phyloP scores from a whole-genome alignment of 768 basidiomycete genomes.

The Phallus indusiatus region DNA sequence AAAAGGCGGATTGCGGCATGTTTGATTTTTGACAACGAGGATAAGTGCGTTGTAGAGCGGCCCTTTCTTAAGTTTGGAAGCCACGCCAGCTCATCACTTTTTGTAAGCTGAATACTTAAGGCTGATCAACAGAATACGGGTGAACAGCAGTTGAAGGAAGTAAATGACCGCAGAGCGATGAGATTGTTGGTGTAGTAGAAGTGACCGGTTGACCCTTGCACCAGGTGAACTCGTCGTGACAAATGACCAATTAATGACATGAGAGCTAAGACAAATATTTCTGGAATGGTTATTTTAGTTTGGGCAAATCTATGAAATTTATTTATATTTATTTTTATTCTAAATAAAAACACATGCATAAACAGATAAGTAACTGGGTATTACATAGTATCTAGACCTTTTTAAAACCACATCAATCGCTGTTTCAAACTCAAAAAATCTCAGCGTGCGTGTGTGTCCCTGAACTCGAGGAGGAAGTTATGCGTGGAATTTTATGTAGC shows the following conservation, averaged over 20 bases:
- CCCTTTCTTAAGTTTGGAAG: not conserved
- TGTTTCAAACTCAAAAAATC: not conserved
- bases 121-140: not conserved
- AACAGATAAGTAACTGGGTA: not conserved
- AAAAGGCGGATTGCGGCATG: not conserved
- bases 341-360: no score
- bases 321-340: no score
- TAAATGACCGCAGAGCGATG: not conserved
- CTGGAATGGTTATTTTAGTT: no score
- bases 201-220: no score
- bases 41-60: slow-evolving; percentile 2
- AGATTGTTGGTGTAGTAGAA: not conserved
- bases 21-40: slow-evolving; percentile 3
- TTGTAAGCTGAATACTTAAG: not conserved
- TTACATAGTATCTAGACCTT: not conserved
- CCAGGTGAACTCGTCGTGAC: no score
- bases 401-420: not conserved
- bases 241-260: no score
- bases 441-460: not conserved
- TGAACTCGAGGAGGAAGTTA: not conserved
- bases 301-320: not conserved
- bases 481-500: slow-evolving; percentile 6
- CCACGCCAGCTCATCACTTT: slow-evolving; percentile 6
- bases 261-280: no score
- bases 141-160: not conserved